These are phyloP conservation scores for Grosmannia clavigera DNA, from an alignment of 2,329 filamentous ascomycete genomes.

Conservation along the genomic window DNA sequence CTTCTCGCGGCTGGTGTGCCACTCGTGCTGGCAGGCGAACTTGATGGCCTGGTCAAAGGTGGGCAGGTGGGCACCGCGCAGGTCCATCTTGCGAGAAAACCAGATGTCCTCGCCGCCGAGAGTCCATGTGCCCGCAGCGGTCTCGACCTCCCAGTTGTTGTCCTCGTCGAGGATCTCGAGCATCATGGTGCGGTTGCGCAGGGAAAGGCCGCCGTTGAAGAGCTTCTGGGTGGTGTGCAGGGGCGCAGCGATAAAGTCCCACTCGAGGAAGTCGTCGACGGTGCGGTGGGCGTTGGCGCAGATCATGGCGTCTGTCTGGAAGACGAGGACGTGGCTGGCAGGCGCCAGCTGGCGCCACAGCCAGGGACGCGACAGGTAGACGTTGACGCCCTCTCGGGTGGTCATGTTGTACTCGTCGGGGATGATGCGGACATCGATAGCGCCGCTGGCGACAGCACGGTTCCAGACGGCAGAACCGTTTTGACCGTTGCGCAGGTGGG, in stretches of 20 bases:
- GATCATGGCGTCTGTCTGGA: conserved; percentile 26
- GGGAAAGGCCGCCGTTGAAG: conserved; percentile 25
- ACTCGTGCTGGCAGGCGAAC: conserved; percentile 15
- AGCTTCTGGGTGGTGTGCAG: conserved; percentile 12
- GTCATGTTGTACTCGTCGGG: conserved; percentile 22
- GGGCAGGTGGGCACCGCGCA: conserved; percentile 12
- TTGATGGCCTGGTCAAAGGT: conserved; percentile 6
- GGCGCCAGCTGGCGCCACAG: conserved; percentile 24
- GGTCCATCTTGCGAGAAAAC: conserved; percentile 14
- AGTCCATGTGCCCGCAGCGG: conserved; percentile 15
- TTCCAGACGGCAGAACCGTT: conserved; percentile 21
- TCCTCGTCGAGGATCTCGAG: conserved; percentile 30
- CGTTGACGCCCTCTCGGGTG: conserved; percentile 22
- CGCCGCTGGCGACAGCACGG: conserved; percentile 21
- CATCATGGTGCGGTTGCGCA: conserved; percentile 22
- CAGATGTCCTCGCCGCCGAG: conserved; percentile 16
- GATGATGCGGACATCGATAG: conserved; percentile 26
- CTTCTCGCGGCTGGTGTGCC: conserved; percentile 12
- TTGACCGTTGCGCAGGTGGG: background rate
- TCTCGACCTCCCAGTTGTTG: conserved; percentile 23
- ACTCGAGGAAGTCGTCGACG: conserved; percentile 24
- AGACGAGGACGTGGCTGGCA: conserved; percentile 22
- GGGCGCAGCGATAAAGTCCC: conserved; percentile 24
- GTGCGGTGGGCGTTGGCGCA: conserved; percentile 18
- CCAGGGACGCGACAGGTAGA: conserved; percentile 22